These are phyloP conservation scores for Phytophthora vignae DNA, from an alignment of 352 stramenopile species.

Conservation along the genomic window DNA sequence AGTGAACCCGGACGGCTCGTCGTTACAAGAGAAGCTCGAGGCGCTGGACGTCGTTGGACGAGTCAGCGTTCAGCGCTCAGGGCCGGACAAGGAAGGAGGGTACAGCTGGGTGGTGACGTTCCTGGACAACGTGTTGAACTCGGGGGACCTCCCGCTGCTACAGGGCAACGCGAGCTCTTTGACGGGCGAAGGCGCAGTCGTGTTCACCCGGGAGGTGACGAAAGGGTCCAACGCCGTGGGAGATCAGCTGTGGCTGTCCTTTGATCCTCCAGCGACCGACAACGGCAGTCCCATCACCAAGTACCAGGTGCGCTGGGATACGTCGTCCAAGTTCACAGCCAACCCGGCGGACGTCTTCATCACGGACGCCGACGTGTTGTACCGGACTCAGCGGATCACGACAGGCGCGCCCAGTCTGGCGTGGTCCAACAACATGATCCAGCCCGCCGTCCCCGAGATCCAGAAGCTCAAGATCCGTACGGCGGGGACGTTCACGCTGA, in stretches of 20 bases:
- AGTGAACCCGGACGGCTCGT: slow-evolving; percentile 59
- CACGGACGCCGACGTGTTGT: slow-evolving; percentile 60
- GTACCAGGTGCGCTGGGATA: slow-evolving; percentile 75
- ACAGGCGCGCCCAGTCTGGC: slow-evolving; percentile 56
- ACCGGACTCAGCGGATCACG: slow-evolving; percentile 59
- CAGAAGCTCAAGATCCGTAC: slow-evolving; percentile 55
- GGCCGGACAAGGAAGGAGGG: slow-evolving; percentile 62
- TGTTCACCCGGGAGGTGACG: slow-evolving; percentile 52
- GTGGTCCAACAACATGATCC: slow-evolving; percentile 55
- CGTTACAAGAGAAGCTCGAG: slow-evolving; percentile 81
- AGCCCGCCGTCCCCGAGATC: slow-evolving; percentile 36
- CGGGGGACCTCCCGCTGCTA: slow-evolving; percentile 59
- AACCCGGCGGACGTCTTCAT: slow-evolving; percentile 56
- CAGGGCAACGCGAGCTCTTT: slow-evolving; percentile 38
- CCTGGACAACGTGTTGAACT: slow-evolving; percentile 66
- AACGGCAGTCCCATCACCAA: slow-evolving; percentile 69
- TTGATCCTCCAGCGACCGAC: slow-evolving; percentile 62
- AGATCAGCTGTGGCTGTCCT: slow-evolving; percentile 81
- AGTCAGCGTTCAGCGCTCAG: slow-evolving; percentile 53
- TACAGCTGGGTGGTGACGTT: slow-evolving; percentile 75
- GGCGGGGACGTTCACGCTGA: slow-evolving; percentile 52
- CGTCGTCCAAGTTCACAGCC: slow-evolving; percentile 54
- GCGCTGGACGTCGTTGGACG: slow-evolving; percentile 60
- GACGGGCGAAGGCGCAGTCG: slow-evolving; percentile 52
- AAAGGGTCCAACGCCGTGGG: slow-evolving; percentile 81